Evolutionary conservation across 2,329 filamentous ascomycete species (phyloP), one percentile per base, ranked within the genome.

Genomic region (Malbranchea zuffiana): DNA sequence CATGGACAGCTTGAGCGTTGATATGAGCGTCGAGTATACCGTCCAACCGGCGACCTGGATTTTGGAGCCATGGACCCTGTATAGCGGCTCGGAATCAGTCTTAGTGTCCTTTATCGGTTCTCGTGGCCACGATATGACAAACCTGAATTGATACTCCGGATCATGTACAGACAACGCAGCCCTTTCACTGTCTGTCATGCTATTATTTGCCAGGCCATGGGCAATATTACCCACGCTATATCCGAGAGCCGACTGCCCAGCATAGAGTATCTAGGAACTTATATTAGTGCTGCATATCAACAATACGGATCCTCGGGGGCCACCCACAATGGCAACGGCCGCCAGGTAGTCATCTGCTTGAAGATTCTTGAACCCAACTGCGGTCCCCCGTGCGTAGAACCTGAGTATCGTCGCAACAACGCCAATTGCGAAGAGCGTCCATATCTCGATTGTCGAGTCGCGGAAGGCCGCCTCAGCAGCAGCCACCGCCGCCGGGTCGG

Each of bases 271-370:
- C 65, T 71, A 18, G 17, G 29, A 4, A 6, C n/a, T 38, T 13
- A 13, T 13, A 6, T 10, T 11, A 10, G 8, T 10, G 11, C 15
- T 18, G 25, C 3, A 37, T 32, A 40, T 50, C 32, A 50, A 28
- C 23, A 16, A 27, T 19, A 24, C n/a, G 30, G 28, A 17, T 21
- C 13, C 25, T 42, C 17, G 44, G 35, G n/a, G 2, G 19, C 19
- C 3, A 21, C 15, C 7, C 25, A 34, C 17, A 2, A 7, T 32
- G 12, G 5, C 67, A 56, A 33, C 18, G 4, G 25, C 7, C 48
- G 74, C 69, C 11, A 76, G 49, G 42, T 69, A 74, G 43, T 78
- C 74, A 45, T 40, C 73, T 64, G 8, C 64, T 60, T 12, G 48
- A 26, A 56, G 30, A 42, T 50, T 39, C 11, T 13, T 8, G 6